These are phyloP conservation scores for Colletotrichum godetiae DNA, from an alignment of 2,329 filamentous ascomycete species.

Conservation along the genomic window DNA sequence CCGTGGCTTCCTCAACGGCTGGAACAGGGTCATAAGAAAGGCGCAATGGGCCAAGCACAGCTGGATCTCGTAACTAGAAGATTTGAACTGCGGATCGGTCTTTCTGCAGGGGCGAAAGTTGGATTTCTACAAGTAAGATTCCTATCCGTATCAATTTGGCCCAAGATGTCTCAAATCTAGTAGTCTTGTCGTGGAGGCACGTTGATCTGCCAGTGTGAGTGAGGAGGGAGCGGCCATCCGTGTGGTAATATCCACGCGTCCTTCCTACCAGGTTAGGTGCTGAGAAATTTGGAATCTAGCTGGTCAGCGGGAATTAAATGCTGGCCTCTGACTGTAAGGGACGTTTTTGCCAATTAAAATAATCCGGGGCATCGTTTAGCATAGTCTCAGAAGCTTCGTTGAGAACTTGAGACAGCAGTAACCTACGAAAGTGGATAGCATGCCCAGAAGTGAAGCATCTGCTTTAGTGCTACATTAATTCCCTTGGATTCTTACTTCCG, in stretches of 20 bases:
- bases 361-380: too few relatives aligned
- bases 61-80: neutral
- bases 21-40: neutral
- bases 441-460: too few relatives aligned
- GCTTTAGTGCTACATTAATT: too few relatives aligned
- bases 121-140: neutral
- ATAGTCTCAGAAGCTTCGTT: too few relatives aligned
- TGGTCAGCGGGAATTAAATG: too few relatives aligned
- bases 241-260: neutral
- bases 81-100: conserved; percentile 5
- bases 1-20: too few relatives aligned
- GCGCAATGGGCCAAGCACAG: neutral
- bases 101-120: conserved; percentile 8
- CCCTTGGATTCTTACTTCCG: too few relatives aligned
- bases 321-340: too few relatives aligned
- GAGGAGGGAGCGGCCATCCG: conserved; percentile 3
- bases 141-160: conserved; percentile 15
- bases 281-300: neutral
- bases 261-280: neutral
- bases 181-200: neutral
- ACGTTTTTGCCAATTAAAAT: too few relatives aligned
- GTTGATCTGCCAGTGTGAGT: neutral
- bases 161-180: conserved; percentile 8
- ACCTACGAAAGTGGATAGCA: too few relatives aligned
- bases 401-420: too few relatives aligned